Base-by-base conservation (phyloP, 495 filamentous ascomycete species). In the Letharia columbiana region DNA sequence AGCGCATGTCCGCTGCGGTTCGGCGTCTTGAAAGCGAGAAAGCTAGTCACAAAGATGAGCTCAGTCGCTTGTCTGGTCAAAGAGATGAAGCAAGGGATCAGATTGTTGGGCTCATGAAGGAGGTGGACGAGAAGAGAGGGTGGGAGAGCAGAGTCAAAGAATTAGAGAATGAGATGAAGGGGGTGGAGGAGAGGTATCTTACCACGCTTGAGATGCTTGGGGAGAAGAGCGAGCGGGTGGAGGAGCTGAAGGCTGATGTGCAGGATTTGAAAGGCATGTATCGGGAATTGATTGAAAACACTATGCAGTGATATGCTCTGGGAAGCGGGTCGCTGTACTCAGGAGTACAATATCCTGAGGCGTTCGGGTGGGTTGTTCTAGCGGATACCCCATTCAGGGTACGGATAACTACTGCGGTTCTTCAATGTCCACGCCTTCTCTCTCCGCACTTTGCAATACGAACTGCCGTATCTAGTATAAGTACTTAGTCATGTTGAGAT, bases 181-280 rank as follows among this genome's bases (percentile, higher is more conserved):
- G 77, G 42, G 66, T 82, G 35, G 81, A 85, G 68, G 77, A 83
- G 69, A 79, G 93, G 70, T 96, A 97, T 73, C 85, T 92, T 75
- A 94, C 91, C 2, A 93, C 90, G 56, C 79, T 98, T 52, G 92
- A 97, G 79, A 88, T 98, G 88, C 75, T 97, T 49, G 94, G 94
- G 15, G 94, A 98, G 83, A 96, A 95, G 85, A 96, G 90, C 73
- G 94, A 98, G 81, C 76, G 86, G 73, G 91, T 96, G 18, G 91
- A 96, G 68, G 93, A 98, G 80, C 78, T 99, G 61, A 83, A 84
- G 74, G 87, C 87, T 44, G 94, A 98, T 81, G 89, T 98, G 63
- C 80, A 83, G 61, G 94, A 98, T 81, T 79, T 98, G 72, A 98
- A 98, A 80, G 86, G 87, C 66, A 93, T 98, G 80, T 96, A 96